Percentiles rank a stretch among this genome's conserved stretches.
Conservation (phyloP, 495 filamentous ascomycete genomes). For the Hypoxylon fragiforme region DNA sequence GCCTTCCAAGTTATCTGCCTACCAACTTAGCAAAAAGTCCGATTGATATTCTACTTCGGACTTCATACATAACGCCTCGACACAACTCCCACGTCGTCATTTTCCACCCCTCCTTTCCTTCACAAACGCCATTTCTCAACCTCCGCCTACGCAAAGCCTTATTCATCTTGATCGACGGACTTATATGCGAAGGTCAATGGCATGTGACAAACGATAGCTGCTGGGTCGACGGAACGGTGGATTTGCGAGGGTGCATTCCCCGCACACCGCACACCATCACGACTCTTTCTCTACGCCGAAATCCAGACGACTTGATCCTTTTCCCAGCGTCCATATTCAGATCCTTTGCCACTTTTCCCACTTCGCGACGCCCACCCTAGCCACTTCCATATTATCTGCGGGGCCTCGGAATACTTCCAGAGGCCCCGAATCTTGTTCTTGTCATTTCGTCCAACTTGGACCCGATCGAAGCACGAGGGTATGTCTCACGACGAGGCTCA, state of each 20-base stretch:
- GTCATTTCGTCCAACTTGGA: conserved; percentile 25
- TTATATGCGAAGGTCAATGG: conserved; percentile 47
- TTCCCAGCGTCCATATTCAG: conserved; percentile 4
- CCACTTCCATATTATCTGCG: conserved; percentile 18
- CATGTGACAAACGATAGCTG: conserved; percentile 50
- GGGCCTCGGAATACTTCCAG: conserved; percentile 36
- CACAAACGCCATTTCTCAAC: neutral
- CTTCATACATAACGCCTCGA: conserved; percentile 18
- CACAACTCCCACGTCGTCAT: conserved; percentile 14
- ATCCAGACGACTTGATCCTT: conserved; percentile 13
- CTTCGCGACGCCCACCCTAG: conserved; percentile 10
- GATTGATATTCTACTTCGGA: conserved; percentile 29
- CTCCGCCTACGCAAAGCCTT: conserved; percentile 9
- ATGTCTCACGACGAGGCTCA: conserved; percentile 53
- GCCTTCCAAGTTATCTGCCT: conserved; percentile 6
- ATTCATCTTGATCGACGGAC: conserved; percentile 18
- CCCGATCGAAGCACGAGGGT: conserved; percentile 32
- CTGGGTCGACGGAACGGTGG: conserved; percentile 51
- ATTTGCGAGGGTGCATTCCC: conserved; percentile 57
- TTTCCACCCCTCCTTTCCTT: conserved; percentile 4
- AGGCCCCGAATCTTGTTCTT: conserved; percentile 29
- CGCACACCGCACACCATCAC: conserved; percentile 51
- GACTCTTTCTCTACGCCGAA: conserved; percentile 14
- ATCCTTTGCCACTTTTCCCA: conserved; percentile 21
- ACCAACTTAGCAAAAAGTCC: conserved; percentile 33